Evolutionary conservation across 2,329 filamentous ascomycete genomes (phyloP), one percentile per base, ranked within the genome.

Genomic region (Diaporthe sp.): DNA sequence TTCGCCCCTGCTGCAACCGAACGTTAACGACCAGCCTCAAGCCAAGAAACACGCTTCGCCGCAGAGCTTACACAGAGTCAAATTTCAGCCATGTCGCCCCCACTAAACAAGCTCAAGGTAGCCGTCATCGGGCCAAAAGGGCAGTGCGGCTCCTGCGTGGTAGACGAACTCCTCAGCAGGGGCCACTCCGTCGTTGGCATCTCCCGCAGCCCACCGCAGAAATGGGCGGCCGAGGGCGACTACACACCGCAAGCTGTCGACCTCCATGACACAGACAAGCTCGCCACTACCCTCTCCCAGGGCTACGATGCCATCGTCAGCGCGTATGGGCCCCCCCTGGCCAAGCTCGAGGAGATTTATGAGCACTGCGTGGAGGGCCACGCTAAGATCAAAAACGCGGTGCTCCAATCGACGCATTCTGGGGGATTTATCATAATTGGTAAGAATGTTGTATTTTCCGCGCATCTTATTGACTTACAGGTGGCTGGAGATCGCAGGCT

Each of bases 121-220:
- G 55, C 55, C 35, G 55, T 58, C 33, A 58, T 58, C 33, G 55
- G 55, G 10, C 55, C 55, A 4, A 58, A 58, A 13, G 57, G 57
- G n/a, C 57, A 60, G 15, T 60, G 57, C 9, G 57, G 57, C 8
- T 40, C 57, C 3, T 60, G 35, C 15, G 57, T 60, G n/a, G 35
- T 60, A 9, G 57, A 42, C 1, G 57, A 60, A 17, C 57, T 60
- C 3, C 57, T 60, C 2, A 25, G 13, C n/a, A 40, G 35, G 35
- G 35, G 35, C 57, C 57, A 60, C n/a, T 60, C n/a, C 3, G 57
- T 42, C n/a, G 35, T 60, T 2, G 57, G 57, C n/a, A 60, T 60
- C 35, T 60, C 57, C n/a, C 35, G 57, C 57, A 60, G 7, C n/a
- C 57, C 57, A 12, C 57, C 13, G 13, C 35, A 25, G 13, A 60